A percentile compares a stretch with the other conserved stretches of the same genome.
Evolutionary conservation across 1,284 basidiomycete species (phyloP).

Genomic region (Sphagnurus paluster): DNA sequence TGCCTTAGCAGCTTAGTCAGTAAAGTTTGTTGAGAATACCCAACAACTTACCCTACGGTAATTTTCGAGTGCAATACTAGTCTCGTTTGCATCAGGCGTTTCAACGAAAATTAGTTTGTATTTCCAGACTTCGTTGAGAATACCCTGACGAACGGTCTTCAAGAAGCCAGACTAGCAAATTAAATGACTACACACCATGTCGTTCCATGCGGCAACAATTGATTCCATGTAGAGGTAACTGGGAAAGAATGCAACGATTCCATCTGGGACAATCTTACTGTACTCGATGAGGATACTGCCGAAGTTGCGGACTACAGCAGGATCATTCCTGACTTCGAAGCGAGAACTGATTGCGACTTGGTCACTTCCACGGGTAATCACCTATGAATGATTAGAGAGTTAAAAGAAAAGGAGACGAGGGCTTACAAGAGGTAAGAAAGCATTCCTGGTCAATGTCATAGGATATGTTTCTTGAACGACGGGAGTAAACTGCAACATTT

Average conservation of each 20-base stretch:
- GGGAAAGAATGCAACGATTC: slow-evolving; percentile 99
- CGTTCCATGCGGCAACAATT: slow-evolving; percentile 99
- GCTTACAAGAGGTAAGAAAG: slow-evolving; percentile 90
- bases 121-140: slow-evolving; percentile 99
- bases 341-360: slow-evolving; percentile 99
- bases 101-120: slow-evolving; percentile 99
- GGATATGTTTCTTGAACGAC: slow-evolving; percentile 97
- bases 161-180: neutral
- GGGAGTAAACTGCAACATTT: slow-evolving; percentile 98
- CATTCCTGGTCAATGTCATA: slow-evolving; percentile 97
- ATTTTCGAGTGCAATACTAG: slow-evolving; percentile 96
- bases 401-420: slow-evolving; percentile 1
- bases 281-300: slow-evolving; percentile 98
- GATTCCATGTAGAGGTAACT: slow-evolving; percentile 99
- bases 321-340: slow-evolving; percentile 99
- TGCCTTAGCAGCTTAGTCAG: slow-evolving; percentile 54
- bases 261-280: slow-evolving; percentile 96
- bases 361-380: slow-evolving; percentile 97
- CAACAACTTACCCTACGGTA: slow-evolving; percentile 81
- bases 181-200: slow-evolving; percentile 74
- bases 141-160: slow-evolving; percentile 66
- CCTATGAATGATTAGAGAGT: slow-evolving; percentile 46
- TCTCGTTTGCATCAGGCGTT: slow-evolving; percentile 99
- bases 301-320: slow-evolving; percentile 98
- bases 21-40: neutral